Percentiles rank a stretch among this genome's conserved stretches.
phyloP scores from a whole-genome alignment of 2,329 filamentous ascomycete genomes.

The Thielaviopsis musarum region DNA sequence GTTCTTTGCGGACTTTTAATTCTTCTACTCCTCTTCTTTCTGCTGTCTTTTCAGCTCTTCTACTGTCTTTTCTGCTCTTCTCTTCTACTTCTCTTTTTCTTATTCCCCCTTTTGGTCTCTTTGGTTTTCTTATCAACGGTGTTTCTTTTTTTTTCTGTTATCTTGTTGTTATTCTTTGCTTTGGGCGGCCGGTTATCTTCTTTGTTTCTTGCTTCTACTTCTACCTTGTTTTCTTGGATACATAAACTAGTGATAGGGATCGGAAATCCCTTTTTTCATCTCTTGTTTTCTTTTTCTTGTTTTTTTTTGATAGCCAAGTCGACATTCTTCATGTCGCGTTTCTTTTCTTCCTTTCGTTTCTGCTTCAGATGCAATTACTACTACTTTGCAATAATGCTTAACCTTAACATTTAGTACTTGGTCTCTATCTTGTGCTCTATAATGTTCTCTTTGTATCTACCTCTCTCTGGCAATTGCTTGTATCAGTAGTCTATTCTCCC shows the following conservation, averaged over 20 bases:
- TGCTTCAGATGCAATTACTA: neutral
- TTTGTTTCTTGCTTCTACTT: neutral
- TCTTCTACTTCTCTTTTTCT: neutral
- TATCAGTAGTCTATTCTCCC: neutral
- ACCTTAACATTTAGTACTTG: neutral
- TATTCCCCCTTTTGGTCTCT: neutral
- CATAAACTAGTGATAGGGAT: neutral
- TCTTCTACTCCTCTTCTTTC: neutral
- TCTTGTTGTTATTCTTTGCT: neutral
- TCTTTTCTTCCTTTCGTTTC: neutral
- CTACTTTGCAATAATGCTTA: too few species aligned
- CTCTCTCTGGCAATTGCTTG: neutral
- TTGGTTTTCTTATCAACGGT: too few species aligned
- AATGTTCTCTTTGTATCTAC: too few species aligned
- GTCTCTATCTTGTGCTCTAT: neutral
- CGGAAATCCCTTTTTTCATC: neutral
- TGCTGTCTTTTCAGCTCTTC: neutral
- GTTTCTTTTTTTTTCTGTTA: neutral
- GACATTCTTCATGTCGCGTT: neutral
- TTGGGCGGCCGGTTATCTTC: neutral
- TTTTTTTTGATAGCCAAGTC: neutral
- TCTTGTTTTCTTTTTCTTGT: neutral
- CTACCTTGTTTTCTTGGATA: neutral
- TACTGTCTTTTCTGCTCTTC: neutral
- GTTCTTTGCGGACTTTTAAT: slow-evolving; percentile 54